These are phyloP conservation scores for Cyclotella sp. DNA, from an alignment of 108 stramenopile genomes.

Conservation along the genomic window DNA sequence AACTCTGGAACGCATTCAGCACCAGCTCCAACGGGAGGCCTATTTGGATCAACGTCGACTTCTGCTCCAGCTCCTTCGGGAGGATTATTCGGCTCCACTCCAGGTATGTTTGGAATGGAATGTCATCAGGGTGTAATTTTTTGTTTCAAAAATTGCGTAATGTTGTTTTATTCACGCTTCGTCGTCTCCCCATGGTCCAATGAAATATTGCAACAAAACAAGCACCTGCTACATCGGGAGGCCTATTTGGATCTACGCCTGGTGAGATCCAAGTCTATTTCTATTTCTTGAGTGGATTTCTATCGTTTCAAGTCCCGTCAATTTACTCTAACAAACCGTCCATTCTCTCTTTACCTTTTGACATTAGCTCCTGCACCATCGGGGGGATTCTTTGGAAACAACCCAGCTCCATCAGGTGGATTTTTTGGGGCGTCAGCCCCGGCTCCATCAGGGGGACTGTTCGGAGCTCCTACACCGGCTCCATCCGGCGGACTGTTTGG, in stretches of 20 bases:
- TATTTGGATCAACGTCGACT: constrained; percentile 18
- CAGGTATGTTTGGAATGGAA: constrained; percentile 2
- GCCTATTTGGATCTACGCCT: constrained; percentile 41
- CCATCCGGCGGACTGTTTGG: constrained; percentile 16
- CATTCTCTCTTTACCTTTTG: too few relatives aligned
- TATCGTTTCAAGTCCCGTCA: neutral
- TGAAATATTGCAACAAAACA: neutral
- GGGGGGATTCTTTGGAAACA: constrained; percentile 35
- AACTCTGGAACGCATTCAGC: constrained; percentile 17
- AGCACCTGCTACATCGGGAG: constrained; percentile 39
- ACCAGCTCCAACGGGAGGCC: constrained; percentile 31
- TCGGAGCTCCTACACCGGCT: constrained; percentile 16
- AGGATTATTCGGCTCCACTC: constrained; percentile 38
- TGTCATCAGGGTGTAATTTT: neutral
- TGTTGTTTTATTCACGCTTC: too few relatives aligned
- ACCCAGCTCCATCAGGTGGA: constrained; percentile 34
- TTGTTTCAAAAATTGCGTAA: neutral
- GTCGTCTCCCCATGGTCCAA: too few relatives aligned
- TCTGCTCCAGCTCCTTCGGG: constrained; percentile 26
- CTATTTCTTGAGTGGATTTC: neutral
- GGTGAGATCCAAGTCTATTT: constrained; percentile 3
- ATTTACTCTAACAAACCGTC: neutral
- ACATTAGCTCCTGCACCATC: constrained; percentile 23
- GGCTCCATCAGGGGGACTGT: constrained; percentile 36
- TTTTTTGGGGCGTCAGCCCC: constrained; percentile 41